Percentiles rank a stretch among this genome's conserved stretches.
phyloP scores from a whole-genome alignment of 2,329 filamentous ascomycete species.

The Leptographium flavum region DNA sequence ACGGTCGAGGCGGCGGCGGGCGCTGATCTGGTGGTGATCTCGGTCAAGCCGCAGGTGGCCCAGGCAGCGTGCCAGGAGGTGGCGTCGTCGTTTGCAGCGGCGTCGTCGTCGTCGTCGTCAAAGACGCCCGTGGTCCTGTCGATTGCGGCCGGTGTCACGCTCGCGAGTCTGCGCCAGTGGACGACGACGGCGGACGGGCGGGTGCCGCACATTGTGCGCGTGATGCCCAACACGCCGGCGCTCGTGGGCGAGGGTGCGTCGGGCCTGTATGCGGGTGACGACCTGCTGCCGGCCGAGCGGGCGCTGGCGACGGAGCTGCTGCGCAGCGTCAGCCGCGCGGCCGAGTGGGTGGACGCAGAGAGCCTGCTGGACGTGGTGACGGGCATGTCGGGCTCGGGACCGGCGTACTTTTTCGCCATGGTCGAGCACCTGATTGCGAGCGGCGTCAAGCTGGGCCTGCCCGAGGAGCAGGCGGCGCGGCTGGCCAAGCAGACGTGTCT shows the following conservation, averaged over 20 bases:
- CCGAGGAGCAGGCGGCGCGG: constrained; percentile 32
- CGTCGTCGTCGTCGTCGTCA: neutral
- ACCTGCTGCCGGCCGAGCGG: constrained; percentile 27
- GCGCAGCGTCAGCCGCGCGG: constrained; percentile 29
- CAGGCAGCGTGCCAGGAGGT: constrained; percentile 32
- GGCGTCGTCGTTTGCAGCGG: constrained; percentile 21
- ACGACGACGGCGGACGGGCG: constrained; percentile 21
- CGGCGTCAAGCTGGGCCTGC: constrained; percentile 28
- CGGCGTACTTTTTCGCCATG: constrained; percentile 38
- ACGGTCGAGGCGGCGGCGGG: constrained; percentile 28
- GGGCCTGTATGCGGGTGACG: constrained; percentile 28
- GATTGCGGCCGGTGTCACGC: constrained; percentile 34
- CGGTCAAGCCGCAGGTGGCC: constrained; percentile 37
- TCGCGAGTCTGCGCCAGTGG: constrained; percentile 28
- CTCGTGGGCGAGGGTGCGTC: constrained; percentile 35
- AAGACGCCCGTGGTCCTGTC: constrained; percentile 30
- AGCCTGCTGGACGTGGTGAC: constrained; percentile 35
- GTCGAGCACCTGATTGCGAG: constrained; percentile 34
- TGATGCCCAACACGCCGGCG: constrained; percentile 39
- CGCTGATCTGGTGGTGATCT: constrained; percentile 32
- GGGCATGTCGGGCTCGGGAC: constrained; percentile 33
- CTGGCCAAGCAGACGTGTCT: constrained; percentile 35
- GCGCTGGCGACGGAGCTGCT: constrained; percentile 27
- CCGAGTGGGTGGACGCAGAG: constrained; percentile 35
- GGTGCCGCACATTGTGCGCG: constrained; percentile 30